Evolutionary conservation across 768 basidiomycete species (phyloP), one percentile per base, ranked within the genome.

Genomic region (Amanita exitialis): DNA sequence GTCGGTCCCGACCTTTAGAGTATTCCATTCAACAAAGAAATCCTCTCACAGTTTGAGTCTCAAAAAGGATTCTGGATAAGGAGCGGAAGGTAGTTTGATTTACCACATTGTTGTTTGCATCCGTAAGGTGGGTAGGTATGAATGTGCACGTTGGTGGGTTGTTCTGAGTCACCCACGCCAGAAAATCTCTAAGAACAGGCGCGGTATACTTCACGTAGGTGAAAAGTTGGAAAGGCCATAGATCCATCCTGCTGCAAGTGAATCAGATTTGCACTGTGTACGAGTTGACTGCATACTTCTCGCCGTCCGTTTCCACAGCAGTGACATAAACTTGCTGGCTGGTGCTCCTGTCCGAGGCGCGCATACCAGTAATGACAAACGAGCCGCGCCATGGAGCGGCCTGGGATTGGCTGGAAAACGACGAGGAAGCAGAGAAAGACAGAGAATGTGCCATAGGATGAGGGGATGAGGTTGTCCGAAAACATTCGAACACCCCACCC

Each of bases 261-360:
- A 13, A 62, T 67, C 54, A 71, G 60, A 49, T 56, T 54, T 48
- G 55, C 50, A 44, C 38, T 47, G 36, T 21, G 43, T 38, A 36
- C 42, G 56, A 39, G 34, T 49, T 49, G 51, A 41, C 36, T 43
- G 72, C 80, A 62, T 70, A 84, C 82, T 73, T 80, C 58, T 83
- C 79, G n/a, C 82, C 80, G 60, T 82, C 82, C 30, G 79, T 82
- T 67, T 84, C 82, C 38, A 81, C 80, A 21, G 79, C 80, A 25
- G 80, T 79, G 57, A 82, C 78, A 47, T 66, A 70, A 45, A 83
- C 70, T 53, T 75, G 73, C 59, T 79, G 77, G 56, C 64, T 73
- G 58, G 68, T 70, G 54, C 65, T 67, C 57, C 68, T 69, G 59
- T 77, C 74, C 56, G 73, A 69, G 56, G 68, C 54, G 52, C 74